These are phyloP conservation scores for Zymoseptoria brevis DNA, from an alignment of 2,329 filamentous ascomycete genomes.

Conservation along the genomic window DNA sequence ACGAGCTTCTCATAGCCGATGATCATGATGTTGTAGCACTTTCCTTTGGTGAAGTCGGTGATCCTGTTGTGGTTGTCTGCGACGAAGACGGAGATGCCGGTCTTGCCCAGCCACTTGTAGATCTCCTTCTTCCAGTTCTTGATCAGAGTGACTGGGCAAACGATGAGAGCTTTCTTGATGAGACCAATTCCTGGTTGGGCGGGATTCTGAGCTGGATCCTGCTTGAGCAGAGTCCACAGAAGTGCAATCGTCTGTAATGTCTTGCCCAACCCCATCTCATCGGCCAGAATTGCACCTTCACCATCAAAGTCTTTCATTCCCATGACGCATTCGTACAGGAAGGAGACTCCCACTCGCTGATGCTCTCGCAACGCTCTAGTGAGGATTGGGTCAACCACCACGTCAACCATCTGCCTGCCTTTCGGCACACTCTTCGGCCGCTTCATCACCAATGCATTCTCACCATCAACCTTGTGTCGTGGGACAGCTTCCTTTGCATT, in stretches of 20 bases:
- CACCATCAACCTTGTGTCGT: conserved; percentile 55
- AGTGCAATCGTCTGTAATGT: conserved; percentile 65
- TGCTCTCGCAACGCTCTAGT: conserved; percentile 56
- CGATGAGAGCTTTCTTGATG: conserved; percentile 62
- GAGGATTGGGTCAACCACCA: conserved; percentile 62
- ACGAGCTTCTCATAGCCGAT: conserved; percentile 65
- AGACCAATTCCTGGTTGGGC: conserved; percentile 52
- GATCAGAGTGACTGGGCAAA: conserved; percentile 64
- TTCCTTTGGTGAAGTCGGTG: conserved; percentile 61
- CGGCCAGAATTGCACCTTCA: conserved; percentile 62
- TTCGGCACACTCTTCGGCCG: conserved; percentile 47
- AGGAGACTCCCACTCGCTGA: conserved; percentile 61
- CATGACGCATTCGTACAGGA: conserved; percentile 71
- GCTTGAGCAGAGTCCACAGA: conserved; percentile 64
- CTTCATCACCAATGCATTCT: conserved; percentile 60
- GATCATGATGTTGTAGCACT: conserved; percentile 62
- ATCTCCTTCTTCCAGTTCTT: conserved; percentile 69
- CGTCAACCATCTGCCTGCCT: conserved; percentile 61
- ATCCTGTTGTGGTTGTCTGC: conserved; percentile 53
- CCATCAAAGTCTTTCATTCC: conserved; percentile 59
- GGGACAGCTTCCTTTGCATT: conserved; percentile 46
- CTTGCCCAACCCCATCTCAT: conserved; percentile 71
- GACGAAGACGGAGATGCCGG: conserved; percentile 61
- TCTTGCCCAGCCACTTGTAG: conserved; percentile 64
- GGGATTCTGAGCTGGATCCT: conserved; percentile 61